Percentiles rank a stretch among this genome's conserved stretches.
Conservation (phyloP, 768 basidiomycete species). For the Xerocomus brunneocitrinus region DNA sequence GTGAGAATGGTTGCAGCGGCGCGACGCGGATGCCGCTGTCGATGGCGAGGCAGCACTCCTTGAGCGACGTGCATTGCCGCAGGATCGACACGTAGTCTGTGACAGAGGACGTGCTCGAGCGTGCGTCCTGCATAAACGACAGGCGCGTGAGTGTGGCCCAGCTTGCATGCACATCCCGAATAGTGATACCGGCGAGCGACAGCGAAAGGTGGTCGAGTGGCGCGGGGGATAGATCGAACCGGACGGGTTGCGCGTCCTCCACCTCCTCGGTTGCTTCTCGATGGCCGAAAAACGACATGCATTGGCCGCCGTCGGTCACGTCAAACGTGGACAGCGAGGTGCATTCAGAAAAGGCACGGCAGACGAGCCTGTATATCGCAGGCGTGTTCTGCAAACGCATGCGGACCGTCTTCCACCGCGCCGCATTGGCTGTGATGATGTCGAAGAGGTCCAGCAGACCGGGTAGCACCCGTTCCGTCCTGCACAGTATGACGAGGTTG, state of each 20-base stretch:
- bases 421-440: constrained; percentile 10
- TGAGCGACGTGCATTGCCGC: constrained; percentile 19
- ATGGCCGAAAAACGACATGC: constrained; percentile 1
- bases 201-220: constrained; percentile 15
- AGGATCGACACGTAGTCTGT: constrained; percentile 18
- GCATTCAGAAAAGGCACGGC: constrained; percentile 11
- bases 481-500: constrained; percentile 16
- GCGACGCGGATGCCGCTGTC: constrained; percentile 5
- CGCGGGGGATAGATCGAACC: constrained; percentile 11
- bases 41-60: constrained; percentile 18
- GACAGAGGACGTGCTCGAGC: constrained; percentile 17
- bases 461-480: constrained; percentile 17
- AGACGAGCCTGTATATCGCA: constrained; percentile 8
- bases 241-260: constrained; percentile 3
- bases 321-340: constrained; percentile 15
- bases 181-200: constrained; percentile 18
- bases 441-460: constrained; percentile 20
- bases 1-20: constrained; percentile 9
- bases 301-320: constrained; percentile 19
- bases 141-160: constrained; percentile 21
- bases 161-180: constrained; percentile 11
- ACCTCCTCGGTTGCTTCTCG: constrained; percentile 1
- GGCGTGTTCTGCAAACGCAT: constrained; percentile 21
- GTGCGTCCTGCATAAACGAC: constrained; percentile 24
- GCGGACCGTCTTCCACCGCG: constrained; percentile 19